phyloP scores from a whole-genome alignment of 441 rosid species.

The Sinapis alba region DNA sequence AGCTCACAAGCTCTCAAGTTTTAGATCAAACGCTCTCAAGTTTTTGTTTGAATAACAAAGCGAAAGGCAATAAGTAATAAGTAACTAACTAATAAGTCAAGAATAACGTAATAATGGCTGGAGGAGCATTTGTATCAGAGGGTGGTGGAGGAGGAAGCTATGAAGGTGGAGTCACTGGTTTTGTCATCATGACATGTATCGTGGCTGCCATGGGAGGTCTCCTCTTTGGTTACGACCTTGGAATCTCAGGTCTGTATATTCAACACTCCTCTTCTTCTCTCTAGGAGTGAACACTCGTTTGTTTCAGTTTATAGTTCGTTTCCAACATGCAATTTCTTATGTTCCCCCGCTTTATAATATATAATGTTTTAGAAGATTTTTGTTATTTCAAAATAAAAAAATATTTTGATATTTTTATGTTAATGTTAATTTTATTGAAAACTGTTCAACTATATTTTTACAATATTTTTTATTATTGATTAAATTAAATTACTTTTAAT shows the following conservation, averaged over 20 bases:
- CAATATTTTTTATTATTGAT: too few relatives aligned
- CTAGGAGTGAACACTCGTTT: not conserved
- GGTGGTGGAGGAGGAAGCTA: slow-evolving; percentile 39
- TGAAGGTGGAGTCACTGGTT: slow-evolving; percentile 53
- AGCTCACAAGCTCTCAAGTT: slow-evolving; percentile 25
- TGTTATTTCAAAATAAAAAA: not conserved
- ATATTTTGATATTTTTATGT: not conserved
- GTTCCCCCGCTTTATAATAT: not conserved
- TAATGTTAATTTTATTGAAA: not conserved
- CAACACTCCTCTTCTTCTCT: not conserved
- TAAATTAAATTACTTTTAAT: too few relatives aligned
- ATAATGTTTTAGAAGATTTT: too few relatives aligned
- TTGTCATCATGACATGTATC: slow-evolving; percentile 43
- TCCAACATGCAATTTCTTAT: not conserved
- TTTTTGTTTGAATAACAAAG: slow-evolving; percentile 24
- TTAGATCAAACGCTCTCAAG: slow-evolving; percentile 20
- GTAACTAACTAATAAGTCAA: slow-evolving; percentile 21
- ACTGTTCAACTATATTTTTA: not conserved
- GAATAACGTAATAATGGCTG: slow-evolving; percentile 49
- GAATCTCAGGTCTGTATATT: slow-evolving; percentile 39
- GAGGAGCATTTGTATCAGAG: slow-evolving; percentile 46
- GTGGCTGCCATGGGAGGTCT: slow-evolving; percentile 57
- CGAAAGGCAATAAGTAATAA: not conserved
- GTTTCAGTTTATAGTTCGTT: not conserved
- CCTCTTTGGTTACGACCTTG: slow-evolving; percentile 45